phyloP scores from a whole-genome alignment of 2,329 filamentous ascomycete species.

The Onygenales sp. region DNA sequence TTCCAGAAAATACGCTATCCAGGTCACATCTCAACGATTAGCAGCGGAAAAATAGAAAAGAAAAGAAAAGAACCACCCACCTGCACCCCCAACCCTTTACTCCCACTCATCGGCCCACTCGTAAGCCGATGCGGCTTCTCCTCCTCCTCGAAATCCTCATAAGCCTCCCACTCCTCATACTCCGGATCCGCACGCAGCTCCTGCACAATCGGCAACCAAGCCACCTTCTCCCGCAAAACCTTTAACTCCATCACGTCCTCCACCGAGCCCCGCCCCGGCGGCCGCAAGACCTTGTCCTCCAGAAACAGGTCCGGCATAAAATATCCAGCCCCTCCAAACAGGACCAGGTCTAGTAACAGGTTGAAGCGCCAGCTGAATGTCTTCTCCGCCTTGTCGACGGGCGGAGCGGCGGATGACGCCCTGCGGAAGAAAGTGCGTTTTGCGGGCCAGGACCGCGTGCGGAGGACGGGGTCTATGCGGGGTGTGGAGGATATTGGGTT shows the following conservation, averaged over 20 bases:
- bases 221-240: constrained; percentile 22
- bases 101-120: constrained; percentile 30
- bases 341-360: too few species aligned
- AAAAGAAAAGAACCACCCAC: constrained; percentile 16
- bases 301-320: too few species aligned
- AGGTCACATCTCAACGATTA: not conserved
- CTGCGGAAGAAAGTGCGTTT: constrained; percentile 7
- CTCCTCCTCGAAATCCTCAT: constrained; percentile 26
- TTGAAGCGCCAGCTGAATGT: too few species aligned
- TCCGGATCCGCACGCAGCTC: constrained; percentile 28
- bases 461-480: not conserved
- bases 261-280: constrained; percentile 22
- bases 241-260: constrained; percentile 23
- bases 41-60: not conserved
- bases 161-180: constrained; percentile 30
- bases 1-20: constrained; percentile 58
- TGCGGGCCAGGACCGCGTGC: too few species aligned
- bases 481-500: not conserved
- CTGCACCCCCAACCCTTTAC: constrained; percentile 31
- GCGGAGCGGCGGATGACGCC: too few species aligned
- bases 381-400: too few species aligned
- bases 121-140: constrained; percentile 27
- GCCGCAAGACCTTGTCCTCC: too few species aligned
- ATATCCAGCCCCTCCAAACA: too few species aligned
- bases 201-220: constrained; percentile 29